A percentile compares a stretch with the other conserved stretches of the same genome.
These are phyloP conservation scores for Stellera chamaejasme DNA, from an alignment of 345 rosid species.

Conservation along the genomic window DNA sequence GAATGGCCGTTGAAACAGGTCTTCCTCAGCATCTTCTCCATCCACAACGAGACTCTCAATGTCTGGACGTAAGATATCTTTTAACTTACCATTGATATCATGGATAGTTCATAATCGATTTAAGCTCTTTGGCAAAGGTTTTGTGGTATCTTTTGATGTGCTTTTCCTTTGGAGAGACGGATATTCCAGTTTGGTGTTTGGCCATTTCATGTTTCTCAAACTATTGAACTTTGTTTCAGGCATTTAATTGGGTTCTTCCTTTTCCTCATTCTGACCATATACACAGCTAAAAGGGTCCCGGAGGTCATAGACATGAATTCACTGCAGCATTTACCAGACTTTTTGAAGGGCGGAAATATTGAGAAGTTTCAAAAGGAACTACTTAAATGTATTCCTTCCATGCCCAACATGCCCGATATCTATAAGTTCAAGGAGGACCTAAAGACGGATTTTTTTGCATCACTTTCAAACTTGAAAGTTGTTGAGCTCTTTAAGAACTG, in stretches of 20 bases:
- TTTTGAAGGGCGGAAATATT: conserved; percentile 13
- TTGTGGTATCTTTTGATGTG: background rate
- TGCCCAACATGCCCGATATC: conserved; percentile 17
- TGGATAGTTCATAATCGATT: background rate
- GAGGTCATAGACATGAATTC: conserved; percentile 17
- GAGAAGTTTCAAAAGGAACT: conserved; percentile 20
- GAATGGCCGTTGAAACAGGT: conserved; percentile 26
- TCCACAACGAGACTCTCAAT: conserved; percentile 21
- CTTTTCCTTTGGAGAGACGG: background rate
- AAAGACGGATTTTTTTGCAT: conserved; percentile 13
- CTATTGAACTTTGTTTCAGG: conserved; percentile 16
- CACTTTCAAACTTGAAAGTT: conserved; percentile 12
- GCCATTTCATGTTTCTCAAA: background rate
- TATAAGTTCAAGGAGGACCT: conserved; percentile 8
- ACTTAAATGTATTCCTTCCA: conserved; percentile 16
- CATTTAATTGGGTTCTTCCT: conserved; percentile 27
- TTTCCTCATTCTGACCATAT: conserved; percentile 21
- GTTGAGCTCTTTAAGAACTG: conserved; percentile 6
- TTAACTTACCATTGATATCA: background rate
- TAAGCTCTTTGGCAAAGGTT: background rate
- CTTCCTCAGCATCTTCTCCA: conserved; percentile 16
- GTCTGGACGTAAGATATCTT: conserved; percentile 18
- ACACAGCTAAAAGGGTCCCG: conserved; percentile 18
- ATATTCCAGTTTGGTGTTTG: background rate
- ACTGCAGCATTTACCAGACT: conserved; percentile 4